phyloP scores from a whole-genome alignment of 139 green algal genomes.

The Choricystis sp. region DNA sequence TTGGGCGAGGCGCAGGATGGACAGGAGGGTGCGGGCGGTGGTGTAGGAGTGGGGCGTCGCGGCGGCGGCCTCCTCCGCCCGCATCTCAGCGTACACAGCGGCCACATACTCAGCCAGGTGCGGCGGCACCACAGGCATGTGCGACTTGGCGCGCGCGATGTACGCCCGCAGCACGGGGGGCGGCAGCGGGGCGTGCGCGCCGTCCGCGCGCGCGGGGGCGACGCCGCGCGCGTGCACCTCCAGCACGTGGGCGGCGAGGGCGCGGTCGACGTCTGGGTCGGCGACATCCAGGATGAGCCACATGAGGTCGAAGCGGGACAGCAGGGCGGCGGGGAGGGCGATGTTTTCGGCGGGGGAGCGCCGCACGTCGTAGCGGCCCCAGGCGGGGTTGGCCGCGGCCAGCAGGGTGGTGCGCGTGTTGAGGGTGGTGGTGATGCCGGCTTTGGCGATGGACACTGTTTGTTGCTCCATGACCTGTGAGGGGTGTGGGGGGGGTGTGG shows the following conservation, averaged over 20 bases:
- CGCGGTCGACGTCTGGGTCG: constrained; percentile 25
- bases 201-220: constrained; percentile 3
- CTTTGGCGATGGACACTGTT: constrained; percentile 98
- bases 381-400: constrained; percentile 92
- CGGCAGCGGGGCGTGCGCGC: constrained; percentile 18
- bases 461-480: constrained; percentile 98
- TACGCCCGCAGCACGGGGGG: constrained; percentile 64
- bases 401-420: constrained; percentile 95
- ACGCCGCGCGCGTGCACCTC: constrained; percentile 56
- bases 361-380: constrained; percentile 79
- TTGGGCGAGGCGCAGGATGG: constrained; percentile 79
- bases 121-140: constrained; percentile 55
- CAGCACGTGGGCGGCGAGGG: constrained; percentile 73
- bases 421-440: constrained; percentile 96
- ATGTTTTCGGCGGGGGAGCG: constrained; percentile 94
- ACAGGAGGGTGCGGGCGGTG: constrained; percentile 90
- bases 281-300: constrained; percentile 93
- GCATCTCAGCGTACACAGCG: constrained; percentile 69
- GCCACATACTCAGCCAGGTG: constrained; percentile 82
- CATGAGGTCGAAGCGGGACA: constrained; percentile 92
- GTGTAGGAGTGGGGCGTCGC: constrained; percentile 56
- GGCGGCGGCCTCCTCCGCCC: constrained; percentile 28
- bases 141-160: constrained; percentile 56
- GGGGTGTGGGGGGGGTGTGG: too few species aligned
- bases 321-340: constrained; percentile 77